Evolutionary conservation across 2,329 filamentous ascomycete genomes (phyloP).

Genomic region (Fusarium drepaniforme): DNA sequence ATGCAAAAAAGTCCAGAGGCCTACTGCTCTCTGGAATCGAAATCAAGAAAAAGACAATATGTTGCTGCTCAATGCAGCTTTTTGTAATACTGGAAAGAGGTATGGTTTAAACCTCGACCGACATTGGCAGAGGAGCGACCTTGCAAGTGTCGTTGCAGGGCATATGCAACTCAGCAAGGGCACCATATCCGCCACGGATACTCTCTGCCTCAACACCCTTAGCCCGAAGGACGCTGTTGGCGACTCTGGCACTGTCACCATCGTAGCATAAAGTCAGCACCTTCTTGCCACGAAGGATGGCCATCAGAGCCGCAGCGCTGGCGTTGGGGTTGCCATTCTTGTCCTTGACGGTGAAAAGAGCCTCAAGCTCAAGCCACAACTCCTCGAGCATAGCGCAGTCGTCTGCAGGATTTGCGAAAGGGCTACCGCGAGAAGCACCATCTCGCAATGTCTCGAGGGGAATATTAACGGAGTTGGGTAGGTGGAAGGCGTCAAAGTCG

Average conservation of each 20-base stretch:
- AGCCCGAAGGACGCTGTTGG: slow-evolving; percentile 65
- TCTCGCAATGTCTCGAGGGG: slow-evolving; percentile 55
- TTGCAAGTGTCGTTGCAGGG: slow-evolving; percentile 43
- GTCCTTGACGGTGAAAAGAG: slow-evolving; percentile 53
- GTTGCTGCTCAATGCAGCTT: neutral
- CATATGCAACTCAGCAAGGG: slow-evolving; percentile 44
- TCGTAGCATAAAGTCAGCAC: slow-evolving; percentile 65
- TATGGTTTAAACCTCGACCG: slow-evolving; percentile 37
- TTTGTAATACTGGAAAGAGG: neutral
- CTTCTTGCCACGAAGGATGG: slow-evolving; percentile 50
- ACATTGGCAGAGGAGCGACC: slow-evolving; percentile 34
- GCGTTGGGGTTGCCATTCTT: slow-evolving; percentile 44
- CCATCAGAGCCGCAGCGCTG: slow-evolving; percentile 44
- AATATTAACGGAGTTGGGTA: slow-evolving; percentile 60
- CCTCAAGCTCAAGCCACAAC: slow-evolving; percentile 63
- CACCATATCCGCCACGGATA: slow-evolving; percentile 55
- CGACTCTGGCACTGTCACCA: slow-evolving; percentile 65
- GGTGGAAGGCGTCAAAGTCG: slow-evolving; percentile 58
- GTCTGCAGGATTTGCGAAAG: slow-evolving; percentile 58
- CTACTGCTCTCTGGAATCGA: neutral
- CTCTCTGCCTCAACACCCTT: slow-evolving; percentile 62
- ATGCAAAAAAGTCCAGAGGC: neutral
- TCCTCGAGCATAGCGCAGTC: slow-evolving; percentile 58
- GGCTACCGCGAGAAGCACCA: slow-evolving; percentile 42
- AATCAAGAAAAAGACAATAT: neutral